Evolutionary conservation across 2,329 filamentous ascomycete genomes (phyloP), one percentile per base, ranked within the genome.

Genomic region (Pyrenochaeta sp.): DNA sequence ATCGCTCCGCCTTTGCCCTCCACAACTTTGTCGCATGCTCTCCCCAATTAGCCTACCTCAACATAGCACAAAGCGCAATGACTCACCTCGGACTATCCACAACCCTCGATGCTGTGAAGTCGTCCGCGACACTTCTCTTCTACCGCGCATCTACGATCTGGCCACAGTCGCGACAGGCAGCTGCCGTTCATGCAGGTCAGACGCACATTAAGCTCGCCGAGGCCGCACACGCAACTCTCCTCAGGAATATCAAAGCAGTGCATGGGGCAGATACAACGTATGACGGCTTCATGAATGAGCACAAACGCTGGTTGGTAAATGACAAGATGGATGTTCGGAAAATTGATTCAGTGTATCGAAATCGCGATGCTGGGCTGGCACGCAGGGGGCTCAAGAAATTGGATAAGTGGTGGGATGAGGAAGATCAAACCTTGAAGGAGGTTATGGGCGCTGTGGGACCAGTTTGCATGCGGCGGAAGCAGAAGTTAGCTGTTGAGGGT

Each of bases 41-140:
- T 15, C 59, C 68, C 9, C 54, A 55, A 7, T 67, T 83, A 6
- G 61, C 75, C 23, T 81, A 79, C 52, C 64, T 83, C 35, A 79
- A 78, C 55, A 70, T 83, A 31, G 74, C 75, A 6, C 72, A 76
- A 49, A 59, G 55, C 12, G 66, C 68, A 36, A 63, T 80, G 21
- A 60, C 44, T 29, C 49, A 58, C 44, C 36, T 40, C 15, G 63
- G 61, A 12, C 51, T 74, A 15, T 66, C 63, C 56, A 32, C 32
- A 1, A 42, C 81, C 33, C 58, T 68, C 39, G 39, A 41, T 7
- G 67, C 72, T 4, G 68, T 77, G 12, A 52, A 73, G 2, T 42
- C 60, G 29, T 75, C 67, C 33, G 17, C 66, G 0, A 69, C 69
- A 3, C 66, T 82, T 17, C 63, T 79, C 23, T 79, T 66, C 63